These are phyloP conservation scores for Wickerhamomyces silvicola DNA, from an alignment of 805 yeast genomes.

Conservation along the genomic window DNA sequence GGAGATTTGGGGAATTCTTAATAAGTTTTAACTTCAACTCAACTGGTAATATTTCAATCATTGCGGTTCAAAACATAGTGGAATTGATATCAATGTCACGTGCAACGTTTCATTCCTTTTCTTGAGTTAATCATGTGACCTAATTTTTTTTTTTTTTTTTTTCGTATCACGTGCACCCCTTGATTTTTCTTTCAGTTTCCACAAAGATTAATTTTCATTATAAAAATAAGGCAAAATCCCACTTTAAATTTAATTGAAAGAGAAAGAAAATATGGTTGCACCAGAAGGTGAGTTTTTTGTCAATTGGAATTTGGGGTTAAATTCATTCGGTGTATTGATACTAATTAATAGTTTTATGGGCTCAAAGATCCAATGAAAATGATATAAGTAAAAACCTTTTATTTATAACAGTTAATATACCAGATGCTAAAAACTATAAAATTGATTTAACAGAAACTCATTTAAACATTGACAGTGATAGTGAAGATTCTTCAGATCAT, in stretches of 20 bases:
- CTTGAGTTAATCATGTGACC: too few species aligned
- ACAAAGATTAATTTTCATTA: too few species aligned
- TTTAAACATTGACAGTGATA: constrained; percentile 48
- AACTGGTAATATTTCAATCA: constrained; percentile 28
- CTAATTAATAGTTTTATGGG: constrained; percentile 95
- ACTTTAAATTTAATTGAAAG: not conserved
- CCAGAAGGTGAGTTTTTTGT: constrained; percentile 8
- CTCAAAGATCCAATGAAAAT: constrained; percentile 83
- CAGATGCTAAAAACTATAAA: constrained; percentile 59
- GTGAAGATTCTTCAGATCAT: constrained; percentile 34
- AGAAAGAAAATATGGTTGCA: constrained; percentile 3
- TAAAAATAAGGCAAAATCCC: too few species aligned
- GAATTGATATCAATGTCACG: not conserved
- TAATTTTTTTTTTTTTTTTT: too few species aligned
- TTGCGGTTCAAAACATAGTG: too few species aligned
- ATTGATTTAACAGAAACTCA: constrained; percentile 52
- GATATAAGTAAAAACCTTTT: constrained; percentile 71
- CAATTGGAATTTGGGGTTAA: not conserved
- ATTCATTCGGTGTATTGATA: not conserved
- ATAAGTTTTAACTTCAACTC: constrained; percentile 37
- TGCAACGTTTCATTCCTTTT: too few species aligned
- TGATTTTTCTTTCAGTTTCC: too few species aligned
- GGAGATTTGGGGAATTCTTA: constrained; percentile 26
- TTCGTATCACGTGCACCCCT: too few species aligned
- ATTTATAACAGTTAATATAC: constrained; percentile 64